Conservation (phyloP, 371 early-diverging fungal species). For the Batkoa obscura region DNA sequence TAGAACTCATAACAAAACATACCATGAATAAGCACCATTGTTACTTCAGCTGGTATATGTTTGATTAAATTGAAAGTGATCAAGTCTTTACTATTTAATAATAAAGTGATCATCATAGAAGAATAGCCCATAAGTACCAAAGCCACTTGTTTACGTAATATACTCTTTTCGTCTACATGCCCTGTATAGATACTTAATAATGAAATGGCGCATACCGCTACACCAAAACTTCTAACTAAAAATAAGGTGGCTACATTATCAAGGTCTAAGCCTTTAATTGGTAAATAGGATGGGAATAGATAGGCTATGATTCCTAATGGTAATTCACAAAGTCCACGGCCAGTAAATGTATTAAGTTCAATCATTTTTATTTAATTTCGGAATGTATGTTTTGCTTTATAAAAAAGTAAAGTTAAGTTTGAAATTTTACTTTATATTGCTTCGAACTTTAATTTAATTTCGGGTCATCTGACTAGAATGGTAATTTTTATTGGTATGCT, state of each 20-base stretch:
- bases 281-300: background rate
- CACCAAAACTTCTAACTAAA: background rate
- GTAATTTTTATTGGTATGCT: too few species aligned
- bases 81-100: background rate
- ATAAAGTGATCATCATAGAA: constrained; percentile 5
- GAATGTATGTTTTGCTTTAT: too few species aligned
- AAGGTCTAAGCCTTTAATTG: background rate
- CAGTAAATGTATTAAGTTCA: constrained; percentile 3
- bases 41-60: background rate
- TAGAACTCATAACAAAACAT: constrained; percentile 5
- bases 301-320: background rate
- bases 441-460: too few species aligned
- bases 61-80: background rate
- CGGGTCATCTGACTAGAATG: too few species aligned
- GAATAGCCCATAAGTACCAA: constrained; percentile 4
- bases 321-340: background rate
- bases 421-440: too few species aligned
- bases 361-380: background rate
- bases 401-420: too few species aligned
- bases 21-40: constrained; percentile 1
- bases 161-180: background rate
- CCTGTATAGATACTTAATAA: constrained; percentile 3
- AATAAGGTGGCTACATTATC: background rate
- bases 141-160: constrained; percentile 3
- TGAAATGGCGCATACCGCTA: background rate